These are phyloP conservation scores for Epichloe sylvatica DNA, from an alignment of 2,329 filamentous ascomycete genomes.

Conservation along the genomic window DNA sequence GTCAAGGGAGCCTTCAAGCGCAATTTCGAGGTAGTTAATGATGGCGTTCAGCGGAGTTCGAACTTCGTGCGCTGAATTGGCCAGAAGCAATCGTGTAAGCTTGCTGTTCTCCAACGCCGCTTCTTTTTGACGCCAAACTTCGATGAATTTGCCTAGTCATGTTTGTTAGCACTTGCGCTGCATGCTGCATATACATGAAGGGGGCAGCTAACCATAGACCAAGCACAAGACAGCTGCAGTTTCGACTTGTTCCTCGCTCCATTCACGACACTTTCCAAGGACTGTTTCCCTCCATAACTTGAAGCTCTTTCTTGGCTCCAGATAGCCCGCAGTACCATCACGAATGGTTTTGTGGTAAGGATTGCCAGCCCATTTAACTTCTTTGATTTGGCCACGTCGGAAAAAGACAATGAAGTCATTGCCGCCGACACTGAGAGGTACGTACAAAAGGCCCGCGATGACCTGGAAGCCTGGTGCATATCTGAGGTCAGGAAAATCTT, in stretches of 20 bases:
- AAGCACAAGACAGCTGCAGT: constrained; percentile 77
- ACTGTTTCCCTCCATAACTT: constrained; percentile 71
- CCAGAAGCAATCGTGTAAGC: constrained; percentile 62
- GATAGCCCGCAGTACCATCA: constrained; percentile 55
- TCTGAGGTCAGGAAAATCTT: constrained; percentile 68
- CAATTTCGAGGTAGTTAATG: constrained; percentile 89
- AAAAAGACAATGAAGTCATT: constrained; percentile 86
- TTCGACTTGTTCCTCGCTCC: constrained; percentile 80
- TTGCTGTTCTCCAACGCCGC: constrained; percentile 69
- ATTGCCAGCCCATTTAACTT: constrained; percentile 78
- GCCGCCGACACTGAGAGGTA: constrained; percentile 63
- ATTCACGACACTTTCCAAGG: constrained; percentile 69
- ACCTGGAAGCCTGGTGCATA: constrained; percentile 68
- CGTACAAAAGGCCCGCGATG: constrained; percentile 67
- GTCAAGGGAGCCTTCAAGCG: constrained; percentile 66
- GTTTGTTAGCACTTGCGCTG: constrained; percentile 2
- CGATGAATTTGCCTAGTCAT: constrained; percentile 55
- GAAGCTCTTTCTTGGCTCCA: constrained; percentile 71
- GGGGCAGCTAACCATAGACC: constrained; percentile 57
- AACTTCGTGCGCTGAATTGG: constrained; percentile 85
- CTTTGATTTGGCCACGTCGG: constrained; percentile 58
- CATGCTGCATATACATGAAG: not conserved
- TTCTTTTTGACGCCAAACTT: constrained; percentile 87
- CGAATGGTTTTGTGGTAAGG: constrained; percentile 68
- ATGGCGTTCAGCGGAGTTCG: constrained; percentile 85